phyloP scores from a whole-genome alignment of 495 filamentous ascomycete genomes.

The Letharia lupina region DNA sequence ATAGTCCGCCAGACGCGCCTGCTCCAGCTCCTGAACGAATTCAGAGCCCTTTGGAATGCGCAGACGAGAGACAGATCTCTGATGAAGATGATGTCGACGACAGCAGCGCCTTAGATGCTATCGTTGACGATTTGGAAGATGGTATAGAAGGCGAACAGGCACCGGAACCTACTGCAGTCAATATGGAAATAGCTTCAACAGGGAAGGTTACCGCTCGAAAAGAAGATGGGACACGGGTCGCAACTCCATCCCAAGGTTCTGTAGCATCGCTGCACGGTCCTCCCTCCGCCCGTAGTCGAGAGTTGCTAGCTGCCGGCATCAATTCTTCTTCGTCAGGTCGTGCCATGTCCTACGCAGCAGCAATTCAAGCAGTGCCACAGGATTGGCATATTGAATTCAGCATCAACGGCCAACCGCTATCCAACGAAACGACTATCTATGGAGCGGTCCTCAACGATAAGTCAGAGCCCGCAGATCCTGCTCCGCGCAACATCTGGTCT shows the following conservation, averaged over 20 bases:
- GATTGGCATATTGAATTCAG: conserved; percentile 99
- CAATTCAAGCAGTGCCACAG: conserved; percentile 67
- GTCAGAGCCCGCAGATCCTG: conserved; percentile 54
- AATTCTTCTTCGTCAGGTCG: conserved; percentile 36
- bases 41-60: conserved; percentile 71
- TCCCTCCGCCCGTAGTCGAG: conserved; percentile 37
- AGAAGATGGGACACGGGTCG: conserved; percentile 85
- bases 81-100: conserved; percentile 70
- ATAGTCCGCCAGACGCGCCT: conserved; percentile 41
- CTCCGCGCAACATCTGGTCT: conserved; percentile 75
- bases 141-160: conserved; percentile 67
- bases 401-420: conserved; percentile 71
- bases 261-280: conserved; percentile 33
- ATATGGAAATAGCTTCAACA: conserved; percentile 80
- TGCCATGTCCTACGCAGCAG: conserved; percentile 70
- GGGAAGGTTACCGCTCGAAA: conserved; percentile 95
- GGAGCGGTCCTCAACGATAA: conserved; percentile 78
- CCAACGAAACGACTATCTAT: conserved; percentile 93
- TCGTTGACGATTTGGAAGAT: conserved; percentile 85
- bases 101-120: conserved; percentile 65
- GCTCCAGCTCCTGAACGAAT: conserved; percentile 36
- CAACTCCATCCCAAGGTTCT: conserved; percentile 69
- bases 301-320: conserved; percentile 37
- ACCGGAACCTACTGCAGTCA: conserved; percentile 80
- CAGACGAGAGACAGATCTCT: conserved; percentile 76